Percentiles rank a stretch among this genome's conserved stretches.
Conservation (phyloP, 2,329 filamentous ascomycete species). For the Emericellopsis atlantica region DNA sequence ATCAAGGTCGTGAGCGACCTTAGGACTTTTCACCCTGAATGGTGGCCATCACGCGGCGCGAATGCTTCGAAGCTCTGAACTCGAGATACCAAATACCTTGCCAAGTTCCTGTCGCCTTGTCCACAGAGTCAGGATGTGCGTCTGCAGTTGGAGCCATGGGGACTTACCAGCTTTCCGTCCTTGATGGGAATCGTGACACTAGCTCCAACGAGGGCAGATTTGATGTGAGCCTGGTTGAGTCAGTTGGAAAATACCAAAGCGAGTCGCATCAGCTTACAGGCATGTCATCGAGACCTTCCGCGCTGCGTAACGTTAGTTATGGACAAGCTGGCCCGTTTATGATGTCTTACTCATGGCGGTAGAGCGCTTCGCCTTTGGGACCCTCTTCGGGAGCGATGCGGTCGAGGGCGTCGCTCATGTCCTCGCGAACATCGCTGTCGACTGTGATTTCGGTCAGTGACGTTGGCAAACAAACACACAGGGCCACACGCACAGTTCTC, state of each 20-base stretch:
- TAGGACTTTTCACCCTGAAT: constrained; percentile 73
- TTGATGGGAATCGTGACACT: constrained; percentile 85
- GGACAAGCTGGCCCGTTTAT: not conserved
- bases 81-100: constrained; percentile 92
- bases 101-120: constrained; percentile 54
- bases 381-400: constrained; percentile 73
- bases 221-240: constrained; percentile 64
- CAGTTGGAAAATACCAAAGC: too few relatives aligned
- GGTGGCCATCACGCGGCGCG: constrained; percentile 76
- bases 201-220: constrained; percentile 77
- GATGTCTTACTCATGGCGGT: constrained; percentile 48
- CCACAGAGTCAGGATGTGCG: not conserved
- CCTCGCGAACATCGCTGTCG: constrained; percentile 70
- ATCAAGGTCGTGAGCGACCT: constrained; percentile 35
- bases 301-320: constrained; percentile 25
- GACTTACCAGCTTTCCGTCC: constrained; percentile 60
- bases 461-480: constrained; percentile 25
- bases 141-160: too few relatives aligned
- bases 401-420: constrained; percentile 92
- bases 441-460: constrained; percentile 1
- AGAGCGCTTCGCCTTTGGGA: constrained; percentile 58
- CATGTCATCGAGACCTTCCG: constrained; percentile 89
- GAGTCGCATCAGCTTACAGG: constrained; percentile 38
- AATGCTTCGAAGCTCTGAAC: constrained; percentile 66
- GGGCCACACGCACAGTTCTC: constrained; percentile 57